Conservation (phyloP, 257 asterid genomes). For the Jaltomata sinuosa region DNA sequence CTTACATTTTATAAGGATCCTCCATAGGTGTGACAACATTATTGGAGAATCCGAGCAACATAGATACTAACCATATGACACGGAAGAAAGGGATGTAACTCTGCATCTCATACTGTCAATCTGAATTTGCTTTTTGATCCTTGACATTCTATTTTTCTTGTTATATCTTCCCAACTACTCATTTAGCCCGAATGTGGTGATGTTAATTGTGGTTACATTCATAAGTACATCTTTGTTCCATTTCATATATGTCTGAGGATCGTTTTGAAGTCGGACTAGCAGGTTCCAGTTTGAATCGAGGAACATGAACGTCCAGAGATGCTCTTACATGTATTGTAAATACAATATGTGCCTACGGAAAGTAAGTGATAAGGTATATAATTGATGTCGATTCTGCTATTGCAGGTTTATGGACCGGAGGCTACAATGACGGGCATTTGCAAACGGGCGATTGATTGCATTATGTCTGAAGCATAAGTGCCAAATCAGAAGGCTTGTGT, state of each 20-base stretch:
- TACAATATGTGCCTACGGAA: not conserved
- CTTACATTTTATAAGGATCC: not conserved
- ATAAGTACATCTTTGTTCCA: not conserved
- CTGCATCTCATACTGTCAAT: not conserved
- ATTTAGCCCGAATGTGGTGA: not conserved
- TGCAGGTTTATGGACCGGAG: constrained; percentile 82
- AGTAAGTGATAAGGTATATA: not conserved
- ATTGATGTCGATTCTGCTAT: not conserved
- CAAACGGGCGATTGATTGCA: constrained; percentile 73
- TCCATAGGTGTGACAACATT: not conserved
- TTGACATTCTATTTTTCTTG: not conserved
- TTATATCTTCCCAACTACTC: not conserved
- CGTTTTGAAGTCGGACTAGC: not conserved
- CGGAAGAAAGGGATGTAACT: not conserved
- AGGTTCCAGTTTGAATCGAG: not conserved
- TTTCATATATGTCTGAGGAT: not conserved
- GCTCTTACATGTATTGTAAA: not conserved
- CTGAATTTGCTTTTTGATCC: not conserved
- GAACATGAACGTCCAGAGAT: not conserved
- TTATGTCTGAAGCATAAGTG: constrained; percentile 48
- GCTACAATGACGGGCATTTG: constrained; percentile 92
- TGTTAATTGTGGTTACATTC: not conserved
- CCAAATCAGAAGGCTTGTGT: not conserved
- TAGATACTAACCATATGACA: not conserved
- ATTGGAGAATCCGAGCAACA: not conserved